A percentile compares a stretch with the other conserved stretches of the same genome.
Evolutionary conservation across 192 early-diverging fungal species (phyloP).

Genomic region (Backusella parvicylindrica): DNA sequence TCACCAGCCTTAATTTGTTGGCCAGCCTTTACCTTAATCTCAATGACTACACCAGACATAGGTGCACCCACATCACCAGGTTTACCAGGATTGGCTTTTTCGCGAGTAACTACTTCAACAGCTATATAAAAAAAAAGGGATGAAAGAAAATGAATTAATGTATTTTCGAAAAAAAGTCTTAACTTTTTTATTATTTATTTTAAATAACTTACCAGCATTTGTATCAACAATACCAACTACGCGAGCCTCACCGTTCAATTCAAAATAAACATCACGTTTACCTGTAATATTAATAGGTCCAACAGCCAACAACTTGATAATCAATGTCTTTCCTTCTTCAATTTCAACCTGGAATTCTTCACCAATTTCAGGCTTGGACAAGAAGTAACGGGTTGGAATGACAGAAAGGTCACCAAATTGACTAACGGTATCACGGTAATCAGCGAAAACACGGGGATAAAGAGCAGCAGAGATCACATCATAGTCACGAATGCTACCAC

Average conservation of each 20-base stretch:
- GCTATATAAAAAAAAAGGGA: conserved; percentile 21
- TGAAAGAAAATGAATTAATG: background rate
- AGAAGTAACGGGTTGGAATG: conserved; percentile 88
- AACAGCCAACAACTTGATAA: conserved; percentile 85
- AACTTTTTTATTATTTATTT: background rate
- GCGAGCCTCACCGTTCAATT: conserved; percentile 90
- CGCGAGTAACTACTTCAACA: conserved; percentile 58
- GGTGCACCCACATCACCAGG: conserved; percentile 87
- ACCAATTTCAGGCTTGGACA: conserved; percentile 78
- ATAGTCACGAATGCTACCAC: conserved; percentile 74
- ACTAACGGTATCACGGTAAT: conserved; percentile 68
- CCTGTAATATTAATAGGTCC: conserved; percentile 77
- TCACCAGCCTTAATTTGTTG: conserved; percentile 84
- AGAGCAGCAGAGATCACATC: conserved; percentile 85
- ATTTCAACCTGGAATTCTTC: conserved; percentile 87
- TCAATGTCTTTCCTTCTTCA: conserved; percentile 84
- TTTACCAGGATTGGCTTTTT: conserved; percentile 69
- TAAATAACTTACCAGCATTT: conserved; percentile 34
- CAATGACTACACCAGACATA: conserved; percentile 92
- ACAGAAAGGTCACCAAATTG: conserved; percentile 81
- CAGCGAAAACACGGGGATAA: conserved; percentile 91
- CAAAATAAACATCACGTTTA: conserved; percentile 91
- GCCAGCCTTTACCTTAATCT: conserved; percentile 81
- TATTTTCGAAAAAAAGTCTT: background rate
- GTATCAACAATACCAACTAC: conserved; percentile 69